Evolutionary conservation across 768 basidiomycete genomes (phyloP), one percentile per base, ranked within the genome.

Genomic region (Hericium erinaceus): DNA sequence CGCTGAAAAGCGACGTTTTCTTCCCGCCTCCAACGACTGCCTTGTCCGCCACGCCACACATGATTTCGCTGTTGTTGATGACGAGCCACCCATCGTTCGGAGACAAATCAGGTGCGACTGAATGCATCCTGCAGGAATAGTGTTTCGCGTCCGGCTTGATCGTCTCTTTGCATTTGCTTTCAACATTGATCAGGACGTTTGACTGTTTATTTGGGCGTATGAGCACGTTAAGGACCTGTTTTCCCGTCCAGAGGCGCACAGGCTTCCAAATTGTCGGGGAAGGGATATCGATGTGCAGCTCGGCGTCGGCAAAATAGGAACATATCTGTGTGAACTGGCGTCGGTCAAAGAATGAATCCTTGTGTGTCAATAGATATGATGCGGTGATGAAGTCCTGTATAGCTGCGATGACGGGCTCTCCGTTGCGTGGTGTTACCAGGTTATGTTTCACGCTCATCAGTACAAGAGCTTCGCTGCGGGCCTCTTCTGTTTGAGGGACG

Each of bases 361-460:
- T 87, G 39, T 85, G 86, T 7, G 95, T 95, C 64, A 99, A 82
- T 41, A 99, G 83, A 75, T 86, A 99, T n/a, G 97, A 94, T 15
- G 95, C 97, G 4, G 97, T 98, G 75, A 99, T 98, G 76, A 99
- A 99, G 72, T 99, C 97, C 69, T 99, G 97, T 61, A 97, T 99
- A 61, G 97, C 97, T 22, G 97, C 94, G 65, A 99, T 98, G 73
- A 99, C 95, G 24, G 97, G 97, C 71, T 98, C 95, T 61, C 97
- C 97, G 64, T 98, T 98, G 53, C 97, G 84, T 12, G 97, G 97
- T 0, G 97, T 98, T 57, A 99, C 97, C 44, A 99, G 80, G 69
- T 98, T 98, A 68, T 94, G 83, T 69, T 97, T 95, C 59, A 97
- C 89, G 66, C 82, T 92, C 97, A 99, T 99, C 38, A 99, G 84